Evolutionary conservation across 108 stramenopile genomes (phyloP).

Genomic region (Cyclostephanos invisitatus): DNA sequence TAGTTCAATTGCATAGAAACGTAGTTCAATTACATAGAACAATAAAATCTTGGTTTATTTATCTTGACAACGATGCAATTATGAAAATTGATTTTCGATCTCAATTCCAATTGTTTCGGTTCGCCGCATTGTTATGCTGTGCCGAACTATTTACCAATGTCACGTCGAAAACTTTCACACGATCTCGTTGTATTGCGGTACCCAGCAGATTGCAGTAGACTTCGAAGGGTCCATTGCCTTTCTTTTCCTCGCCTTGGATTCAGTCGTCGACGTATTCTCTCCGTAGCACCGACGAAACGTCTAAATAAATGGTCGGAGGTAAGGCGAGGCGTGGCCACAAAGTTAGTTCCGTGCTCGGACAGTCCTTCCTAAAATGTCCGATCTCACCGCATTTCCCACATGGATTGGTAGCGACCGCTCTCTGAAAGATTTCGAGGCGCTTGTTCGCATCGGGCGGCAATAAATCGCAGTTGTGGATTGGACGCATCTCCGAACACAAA

Average conservation of each 20-base stretch:
- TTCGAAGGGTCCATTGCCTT: conserved; percentile 42
- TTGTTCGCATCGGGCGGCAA: conserved; percentile 34
- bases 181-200: conserved; percentile 37
- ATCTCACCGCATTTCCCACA: conserved; percentile 67
- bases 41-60: neutral
- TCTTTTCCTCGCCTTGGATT: neutral
- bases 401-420: conserved; percentile 38
- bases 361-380: conserved; percentile 56
- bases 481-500: conserved; percentile 50
- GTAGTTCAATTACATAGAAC: neutral
- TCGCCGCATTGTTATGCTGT: conserved; percentile 42
- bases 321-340: conserved; percentile 28
- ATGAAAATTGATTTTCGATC: conserved; percentile 64
- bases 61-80: conserved; percentile 23
- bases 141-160: conserved; percentile 45
- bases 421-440: conserved; percentile 24
- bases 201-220: conserved; percentile 56
- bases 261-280: neutral
- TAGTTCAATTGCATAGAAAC: neutral
- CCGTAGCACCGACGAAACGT: conserved; percentile 48
- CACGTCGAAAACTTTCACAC: conserved; percentile 47
- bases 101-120: conserved; percentile 63
- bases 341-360: conserved; percentile 36
- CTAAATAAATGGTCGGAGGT: conserved; percentile 47
- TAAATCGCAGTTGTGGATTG: conserved; percentile 39